Conservation (phyloP, 2,329 filamentous ascomycete genomes). For the Ilyonectria mors-panacis region DNA sequence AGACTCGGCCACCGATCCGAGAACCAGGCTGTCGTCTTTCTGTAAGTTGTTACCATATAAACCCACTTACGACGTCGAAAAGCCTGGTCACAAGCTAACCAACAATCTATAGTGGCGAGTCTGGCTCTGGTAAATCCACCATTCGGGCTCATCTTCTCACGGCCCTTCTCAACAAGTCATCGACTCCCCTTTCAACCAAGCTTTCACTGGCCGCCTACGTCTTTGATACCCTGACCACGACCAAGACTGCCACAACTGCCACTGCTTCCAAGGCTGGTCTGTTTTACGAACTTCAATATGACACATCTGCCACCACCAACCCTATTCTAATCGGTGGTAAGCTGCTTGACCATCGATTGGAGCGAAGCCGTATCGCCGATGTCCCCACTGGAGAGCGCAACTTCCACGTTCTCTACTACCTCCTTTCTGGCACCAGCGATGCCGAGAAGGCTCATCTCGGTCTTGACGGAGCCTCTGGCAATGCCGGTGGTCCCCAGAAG, state of each 20-base stretch:
- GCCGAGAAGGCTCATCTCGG: slow-evolving; percentile 91
- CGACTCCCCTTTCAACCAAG: slow-evolving; percentile 93
- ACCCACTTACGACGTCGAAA: not conserved
- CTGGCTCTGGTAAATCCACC: slow-evolving; percentile 95
- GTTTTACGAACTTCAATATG: slow-evolving; percentile 97
- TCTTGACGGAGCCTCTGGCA: slow-evolving; percentile 65
- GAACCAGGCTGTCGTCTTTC: slow-evolving; percentile 92
- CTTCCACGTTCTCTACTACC: slow-evolving; percentile 96
- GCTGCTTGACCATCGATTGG: slow-evolving; percentile 91
- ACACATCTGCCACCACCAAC: slow-evolving; percentile 86
- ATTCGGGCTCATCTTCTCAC: slow-evolving; percentile 90
- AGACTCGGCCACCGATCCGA: slow-evolving; percentile 90
- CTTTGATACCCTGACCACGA: slow-evolving; percentile 96
- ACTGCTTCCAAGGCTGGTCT: slow-evolving; percentile 96
- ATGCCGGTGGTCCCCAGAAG: slow-evolving; percentile 73
- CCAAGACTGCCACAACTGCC: slow-evolving; percentile 95
- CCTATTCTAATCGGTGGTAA: slow-evolving; percentile 95
- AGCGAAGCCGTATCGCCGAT: slow-evolving; percentile 90
- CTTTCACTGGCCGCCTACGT: slow-evolving; percentile 94
- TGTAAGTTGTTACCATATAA: slow-evolving; percentile 73
- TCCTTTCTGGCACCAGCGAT: slow-evolving; percentile 90
- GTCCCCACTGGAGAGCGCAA: slow-evolving; percentile 97
- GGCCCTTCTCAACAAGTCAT: slow-evolving; percentile 88
- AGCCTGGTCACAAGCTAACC: slow-evolving; percentile 44
- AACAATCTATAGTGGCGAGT: slow-evolving; percentile 80